These are phyloP conservation scores for Microglena sp. DNA, from an alignment of 139 green algal species.

Conservation along the genomic window DNA sequence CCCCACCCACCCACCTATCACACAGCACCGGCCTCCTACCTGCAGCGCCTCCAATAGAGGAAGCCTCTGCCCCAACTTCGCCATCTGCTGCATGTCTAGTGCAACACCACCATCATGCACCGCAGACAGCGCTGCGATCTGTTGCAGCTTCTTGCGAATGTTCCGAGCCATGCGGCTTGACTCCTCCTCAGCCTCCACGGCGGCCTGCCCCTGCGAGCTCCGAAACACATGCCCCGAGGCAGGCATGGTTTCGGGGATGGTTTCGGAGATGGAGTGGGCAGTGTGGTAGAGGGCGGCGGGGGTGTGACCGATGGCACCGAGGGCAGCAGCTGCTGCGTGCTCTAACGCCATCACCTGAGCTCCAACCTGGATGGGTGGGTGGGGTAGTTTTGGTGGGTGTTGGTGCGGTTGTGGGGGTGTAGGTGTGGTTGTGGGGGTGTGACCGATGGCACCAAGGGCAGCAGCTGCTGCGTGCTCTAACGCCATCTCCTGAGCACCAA, in stretches of 20 bases:
- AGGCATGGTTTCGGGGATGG: no score
- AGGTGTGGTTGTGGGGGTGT: background rate
- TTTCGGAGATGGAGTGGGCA: no score
- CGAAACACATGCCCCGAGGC: background rate
- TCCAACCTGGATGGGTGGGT: background rate
- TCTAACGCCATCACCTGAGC: background rate
- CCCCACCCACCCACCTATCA: no score
- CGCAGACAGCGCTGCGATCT: constrained; percentile 38
- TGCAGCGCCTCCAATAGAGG: constrained; percentile 39
- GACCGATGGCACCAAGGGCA: no score
- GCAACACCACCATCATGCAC: background rate
- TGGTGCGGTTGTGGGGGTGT: background rate
- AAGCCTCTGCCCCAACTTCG: constrained; percentile 48
- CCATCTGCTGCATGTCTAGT: constrained; percentile 69
- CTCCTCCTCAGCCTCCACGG: background rate
- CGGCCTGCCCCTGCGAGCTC: background rate
- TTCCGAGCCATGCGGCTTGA: constrained; percentile 32
- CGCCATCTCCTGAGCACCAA: no score
- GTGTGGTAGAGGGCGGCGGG: no score
- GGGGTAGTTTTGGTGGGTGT: background rate
- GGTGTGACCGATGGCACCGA: no score
- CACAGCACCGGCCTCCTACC: constrained; percentile 20
- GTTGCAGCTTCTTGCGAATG: constrained; percentile 76
- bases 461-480: no score
- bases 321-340: no score